These are phyloP conservation scores for Calonectria hongkongensis DNA, from an alignment of 2,329 filamentous ascomycete species.

Conservation along the genomic window DNA sequence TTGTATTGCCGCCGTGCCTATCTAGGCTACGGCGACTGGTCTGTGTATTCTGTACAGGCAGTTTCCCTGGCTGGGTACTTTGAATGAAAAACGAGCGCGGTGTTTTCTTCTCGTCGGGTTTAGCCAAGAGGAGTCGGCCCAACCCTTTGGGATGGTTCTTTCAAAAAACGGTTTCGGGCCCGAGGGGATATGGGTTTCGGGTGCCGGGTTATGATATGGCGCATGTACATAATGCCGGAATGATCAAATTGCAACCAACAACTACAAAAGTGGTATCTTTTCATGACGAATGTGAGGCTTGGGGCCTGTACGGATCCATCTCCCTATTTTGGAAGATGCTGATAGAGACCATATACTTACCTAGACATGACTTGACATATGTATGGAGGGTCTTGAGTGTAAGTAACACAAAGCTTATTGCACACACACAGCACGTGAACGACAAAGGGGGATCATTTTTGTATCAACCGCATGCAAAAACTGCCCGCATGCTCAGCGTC, in stretches of 20 bases:
- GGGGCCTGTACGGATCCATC: not conserved
- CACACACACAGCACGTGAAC: not conserved
- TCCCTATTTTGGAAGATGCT: not conserved
- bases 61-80: conserved; percentile 32
- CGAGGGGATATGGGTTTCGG: conserved; percentile 44
- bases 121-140: conserved; percentile 42
- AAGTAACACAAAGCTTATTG: not conserved
- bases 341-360: not conserved
- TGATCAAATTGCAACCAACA: conserved; percentile 47
- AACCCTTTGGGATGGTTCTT: conserved; percentile 45
- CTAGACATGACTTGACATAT: not conserved
- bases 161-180: conserved; percentile 49
- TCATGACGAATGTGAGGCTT: conserved; percentile 30
- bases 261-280: conserved; percentile 21
- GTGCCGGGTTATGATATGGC: conserved; percentile 52
- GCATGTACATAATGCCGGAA: conserved; percentile 57
- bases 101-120: conserved; percentile 49
- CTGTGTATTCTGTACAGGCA: conserved; percentile 16
- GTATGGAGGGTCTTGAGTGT: not conserved
- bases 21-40: conserved; percentile 30
- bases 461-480: conserved; percentile 44
- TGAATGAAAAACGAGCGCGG: conserved; percentile 42
- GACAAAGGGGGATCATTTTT: not conserved
- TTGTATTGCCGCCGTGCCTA: conserved; percentile 40
- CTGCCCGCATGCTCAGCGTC: conserved; percentile 43